These are phyloP conservation scores for Mimosa bimucronata DNA, from an alignment of 306 rosid genomes.

Conservation along the genomic window DNA sequence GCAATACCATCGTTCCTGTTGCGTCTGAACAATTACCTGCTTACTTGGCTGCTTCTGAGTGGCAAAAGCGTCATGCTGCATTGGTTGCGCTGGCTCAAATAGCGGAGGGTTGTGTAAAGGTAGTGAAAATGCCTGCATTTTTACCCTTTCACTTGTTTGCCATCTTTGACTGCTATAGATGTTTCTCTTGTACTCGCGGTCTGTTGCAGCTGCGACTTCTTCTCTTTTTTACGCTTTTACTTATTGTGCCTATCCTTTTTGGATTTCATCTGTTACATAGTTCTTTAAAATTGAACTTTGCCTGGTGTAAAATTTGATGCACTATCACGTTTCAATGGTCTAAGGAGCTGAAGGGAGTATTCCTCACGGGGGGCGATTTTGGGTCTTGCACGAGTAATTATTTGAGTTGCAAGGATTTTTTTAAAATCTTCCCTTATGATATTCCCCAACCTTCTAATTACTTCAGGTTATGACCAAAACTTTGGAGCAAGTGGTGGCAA, in stretches of 20 bases:
- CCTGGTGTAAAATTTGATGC: background rate
- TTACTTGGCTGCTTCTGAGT: slow-evolving; percentile 84
- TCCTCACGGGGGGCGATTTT: background rate
- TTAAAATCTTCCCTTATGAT: background rate
- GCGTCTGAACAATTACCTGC: slow-evolving; percentile 90
- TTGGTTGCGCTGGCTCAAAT: slow-evolving; percentile 89
- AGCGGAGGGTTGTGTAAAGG: slow-evolving; percentile 96
- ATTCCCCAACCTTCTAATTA: background rate
- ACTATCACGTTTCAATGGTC: background rate
- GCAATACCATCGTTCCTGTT: slow-evolving; percentile 95
- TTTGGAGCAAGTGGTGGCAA: slow-evolving; percentile 96
- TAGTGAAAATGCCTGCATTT: slow-evolving; percentile 29
- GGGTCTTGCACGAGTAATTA: background rate
- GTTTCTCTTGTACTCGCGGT: no score
- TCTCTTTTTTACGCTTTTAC: background rate
- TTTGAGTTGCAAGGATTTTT: background rate
- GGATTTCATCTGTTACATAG: background rate
- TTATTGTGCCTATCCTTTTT: background rate
- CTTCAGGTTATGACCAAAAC: slow-evolving; percentile 87
- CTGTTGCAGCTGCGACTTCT: background rate
- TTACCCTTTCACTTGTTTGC: background rate
- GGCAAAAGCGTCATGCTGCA: slow-evolving; percentile 96
- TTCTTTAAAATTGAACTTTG: background rate
- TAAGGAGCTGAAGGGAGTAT: background rate
- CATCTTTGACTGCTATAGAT: background rate